phyloP scores from a whole-genome alignment of 768 basidiomycete genomes.

The Phlebiopsis flavidoalba region DNA sequence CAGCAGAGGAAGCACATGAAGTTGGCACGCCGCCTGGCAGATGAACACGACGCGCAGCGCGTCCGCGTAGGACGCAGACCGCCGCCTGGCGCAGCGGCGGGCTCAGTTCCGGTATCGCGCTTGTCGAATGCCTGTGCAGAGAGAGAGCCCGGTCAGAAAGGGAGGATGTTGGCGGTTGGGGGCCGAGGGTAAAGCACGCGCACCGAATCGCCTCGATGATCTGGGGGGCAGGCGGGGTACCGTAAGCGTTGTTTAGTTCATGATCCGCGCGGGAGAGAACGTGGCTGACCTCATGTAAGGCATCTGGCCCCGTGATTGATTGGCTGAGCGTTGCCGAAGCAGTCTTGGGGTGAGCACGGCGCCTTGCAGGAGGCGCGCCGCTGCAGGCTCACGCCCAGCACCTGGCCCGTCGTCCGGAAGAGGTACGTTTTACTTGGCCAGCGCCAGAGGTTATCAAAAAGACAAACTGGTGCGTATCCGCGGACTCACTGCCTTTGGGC shows the following conservation, averaged over 20 bases:
- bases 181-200: constrained; percentile 2
- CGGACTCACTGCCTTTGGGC: constrained; percentile 81
- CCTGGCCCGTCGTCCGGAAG: constrained; percentile 92
- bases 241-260: constrained; percentile 1
- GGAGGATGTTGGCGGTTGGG: neutral
- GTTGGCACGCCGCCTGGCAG: constrained; percentile 62
- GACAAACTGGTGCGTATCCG: neutral
- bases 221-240: constrained; percentile 35
- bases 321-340: constrained; percentile 61
- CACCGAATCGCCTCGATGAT: constrained; percentile 70
- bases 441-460: neutral
- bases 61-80: constrained; percentile 69
- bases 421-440: constrained; percentile 84
- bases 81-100: constrained; percentile 55
- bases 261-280: neutral
- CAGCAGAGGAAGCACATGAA: constrained; percentile 62
- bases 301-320: constrained; percentile 76
- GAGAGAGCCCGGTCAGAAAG: neutral
- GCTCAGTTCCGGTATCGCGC: constrained; percentile 62
- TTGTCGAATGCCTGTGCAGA: constrained; percentile 58
- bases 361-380: constrained; percentile 81
- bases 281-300: constrained; percentile 60
- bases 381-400: constrained; percentile 88
- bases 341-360: constrained; percentile 64
- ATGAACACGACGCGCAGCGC: constrained; percentile 82